phyloP scores from a whole-genome alignment of 768 basidiomycete species.

The Termitomyces sp. region DNA sequence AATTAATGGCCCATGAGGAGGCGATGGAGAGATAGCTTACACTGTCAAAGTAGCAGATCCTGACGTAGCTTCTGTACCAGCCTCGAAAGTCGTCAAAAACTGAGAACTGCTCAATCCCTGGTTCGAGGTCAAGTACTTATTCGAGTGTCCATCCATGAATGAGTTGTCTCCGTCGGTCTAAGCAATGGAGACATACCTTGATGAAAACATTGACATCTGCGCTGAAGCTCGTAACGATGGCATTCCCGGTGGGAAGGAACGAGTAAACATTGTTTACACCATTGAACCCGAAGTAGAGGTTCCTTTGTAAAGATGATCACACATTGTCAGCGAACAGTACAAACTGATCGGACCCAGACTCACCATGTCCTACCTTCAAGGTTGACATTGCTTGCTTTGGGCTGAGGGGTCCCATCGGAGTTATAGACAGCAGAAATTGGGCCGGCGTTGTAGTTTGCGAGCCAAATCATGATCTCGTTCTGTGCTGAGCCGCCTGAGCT shows the following conservation, averaged over 20 bases:
- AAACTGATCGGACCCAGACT: conserved; percentile 1
- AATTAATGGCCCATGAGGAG: background rate
- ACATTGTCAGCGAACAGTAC: background rate
- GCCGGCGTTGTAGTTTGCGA: conserved; percentile 50
- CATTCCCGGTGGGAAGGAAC: conserved; percentile 35
- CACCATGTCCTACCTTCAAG: conserved; percentile 51
- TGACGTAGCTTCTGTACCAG: conserved; percentile 57
- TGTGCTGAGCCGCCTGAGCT: conserved; percentile 41
- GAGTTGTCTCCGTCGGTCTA: background rate
- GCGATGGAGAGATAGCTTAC: conserved; percentile 27
- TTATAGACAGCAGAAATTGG: conserved; percentile 51
- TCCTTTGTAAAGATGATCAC: conserved; percentile 25
- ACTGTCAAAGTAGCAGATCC: conserved; percentile 51
- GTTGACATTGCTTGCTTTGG: conserved; percentile 38
- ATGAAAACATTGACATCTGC: conserved; percentile 53
- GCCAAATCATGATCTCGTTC: conserved; percentile 63
- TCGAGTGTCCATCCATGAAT: background rate
- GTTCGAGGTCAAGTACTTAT: conserved; percentile 46
- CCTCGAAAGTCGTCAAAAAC: conserved; percentile 55
- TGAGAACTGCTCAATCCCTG: conserved; percentile 44
- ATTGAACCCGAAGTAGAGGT: conserved; percentile 51
- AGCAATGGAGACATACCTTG: conserved; percentile 24
- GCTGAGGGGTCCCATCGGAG: conserved; percentile 38
- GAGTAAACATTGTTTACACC: conserved; percentile 48
- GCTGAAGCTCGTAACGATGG: conserved; percentile 40